phyloP scores from a whole-genome alignment of 192 early-diverging fungal species.

The Rhizophagus sp. region DNA sequence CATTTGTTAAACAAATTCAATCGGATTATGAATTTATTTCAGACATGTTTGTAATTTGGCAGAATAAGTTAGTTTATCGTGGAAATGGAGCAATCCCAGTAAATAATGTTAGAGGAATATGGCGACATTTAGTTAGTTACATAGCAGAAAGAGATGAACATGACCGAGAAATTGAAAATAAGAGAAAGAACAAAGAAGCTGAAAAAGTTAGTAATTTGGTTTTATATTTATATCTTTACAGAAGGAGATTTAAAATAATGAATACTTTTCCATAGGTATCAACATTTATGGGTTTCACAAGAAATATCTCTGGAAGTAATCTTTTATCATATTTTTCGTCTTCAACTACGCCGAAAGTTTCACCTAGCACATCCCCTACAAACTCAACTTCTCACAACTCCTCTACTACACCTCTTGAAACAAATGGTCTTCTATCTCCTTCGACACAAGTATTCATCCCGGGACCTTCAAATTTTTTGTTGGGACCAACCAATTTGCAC shows the following conservation, averaged over 20 bases:
- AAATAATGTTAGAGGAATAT: constrained; percentile 3
- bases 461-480: constrained; percentile 18
- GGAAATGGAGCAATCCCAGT: not conserved
- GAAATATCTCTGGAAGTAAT: constrained; percentile 12
- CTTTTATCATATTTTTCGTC: constrained; percentile 25
- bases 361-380: not conserved
- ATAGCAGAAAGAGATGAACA: constrained; percentile 4
- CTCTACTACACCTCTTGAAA: not conserved
- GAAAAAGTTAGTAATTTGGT: constrained; percentile 10
- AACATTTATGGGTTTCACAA: constrained; percentile 19
- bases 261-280: not conserved
- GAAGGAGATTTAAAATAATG: not conserved
- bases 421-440: not conserved
- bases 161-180: constrained; percentile 18
- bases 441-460: not conserved
- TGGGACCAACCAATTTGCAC: not conserved
- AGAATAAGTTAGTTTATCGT: constrained; percentile 20
- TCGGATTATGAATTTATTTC: constrained; percentile 21
- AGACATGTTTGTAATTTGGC: constrained; percentile 17
- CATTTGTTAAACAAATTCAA: constrained; percentile 2
- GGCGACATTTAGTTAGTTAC: constrained; percentile 11
- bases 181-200: constrained; percentile 14
- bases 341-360: not conserved
- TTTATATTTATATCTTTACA: not conserved
- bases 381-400: not conserved